Evolutionary conservation across 2,329 filamentous ascomycete species (phyloP).

Genomic region (Microdochium trichocladiopsis): DNA sequence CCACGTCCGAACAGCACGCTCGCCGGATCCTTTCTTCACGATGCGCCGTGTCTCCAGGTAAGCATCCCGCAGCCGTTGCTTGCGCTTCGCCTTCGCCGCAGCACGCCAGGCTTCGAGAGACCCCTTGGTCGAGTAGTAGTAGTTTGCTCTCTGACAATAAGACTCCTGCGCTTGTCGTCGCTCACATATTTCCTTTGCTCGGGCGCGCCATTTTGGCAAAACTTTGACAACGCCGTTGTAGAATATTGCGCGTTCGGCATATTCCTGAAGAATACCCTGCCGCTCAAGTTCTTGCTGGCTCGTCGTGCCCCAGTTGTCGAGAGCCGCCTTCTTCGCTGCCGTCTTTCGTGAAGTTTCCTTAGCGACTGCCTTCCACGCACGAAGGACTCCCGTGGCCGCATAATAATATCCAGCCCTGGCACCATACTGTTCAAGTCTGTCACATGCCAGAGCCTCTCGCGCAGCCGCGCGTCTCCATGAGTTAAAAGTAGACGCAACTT

Average conservation of each 20-base stretch:
- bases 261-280: slow-evolving; percentile 4
- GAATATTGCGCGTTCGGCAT: slow-evolving; percentile 19
- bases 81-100: slow-evolving; percentile 18
- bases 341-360: slow-evolving; percentile 2
- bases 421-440: slow-evolving; percentile 3
- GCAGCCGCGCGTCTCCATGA: slow-evolving; percentile 4
- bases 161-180: slow-evolving; percentile 12
- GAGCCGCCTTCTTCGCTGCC: slow-evolving; percentile 5
- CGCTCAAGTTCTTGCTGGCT: slow-evolving; percentile 9
- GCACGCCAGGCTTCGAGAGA: slow-evolving; percentile 15
- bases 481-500: slow-evolving; percentile 1
- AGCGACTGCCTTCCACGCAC: slow-evolving; percentile 7
- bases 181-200: slow-evolving; percentile 8
- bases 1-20: slow-evolving; percentile 19
- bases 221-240: slow-evolving; percentile 15
- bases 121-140: slow-evolving; percentile 17
- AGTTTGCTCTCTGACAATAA: slow-evolving; percentile 18
- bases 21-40: slow-evolving; percentile 23
- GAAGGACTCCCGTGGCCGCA: slow-evolving; percentile 3
- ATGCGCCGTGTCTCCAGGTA: slow-evolving; percentile 22
- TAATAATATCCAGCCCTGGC: slow-evolving; percentile 5
- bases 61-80: slow-evolving; percentile 19
- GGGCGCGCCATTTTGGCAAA: slow-evolving; percentile 17
- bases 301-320: slow-evolving; percentile 4
- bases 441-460: neutral